Conservation (phyloP, 2,329 filamentous ascomycete genomes). For the Hymenoscyphus scutula region DNA sequence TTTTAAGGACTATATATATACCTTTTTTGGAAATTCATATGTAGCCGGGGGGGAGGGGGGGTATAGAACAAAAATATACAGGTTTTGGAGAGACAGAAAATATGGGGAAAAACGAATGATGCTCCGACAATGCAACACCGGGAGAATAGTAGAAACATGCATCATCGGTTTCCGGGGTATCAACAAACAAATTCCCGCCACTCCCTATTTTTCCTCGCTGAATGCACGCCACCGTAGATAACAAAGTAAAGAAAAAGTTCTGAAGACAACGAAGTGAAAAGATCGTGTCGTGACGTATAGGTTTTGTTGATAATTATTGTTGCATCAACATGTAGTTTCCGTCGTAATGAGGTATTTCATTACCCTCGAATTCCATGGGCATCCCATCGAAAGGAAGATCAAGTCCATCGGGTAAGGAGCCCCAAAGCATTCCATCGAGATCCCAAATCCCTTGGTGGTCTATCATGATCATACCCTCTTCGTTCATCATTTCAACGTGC, state of each 20-base stretch:
- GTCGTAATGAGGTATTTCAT: slow-evolving; percentile 19
- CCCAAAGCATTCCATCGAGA: slow-evolving; percentile 56
- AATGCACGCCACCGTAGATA: neutral
- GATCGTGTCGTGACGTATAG: neutral
- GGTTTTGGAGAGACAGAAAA: neutral
- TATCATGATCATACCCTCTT: slow-evolving; percentile 51
- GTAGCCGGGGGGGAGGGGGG: too few species aligned
- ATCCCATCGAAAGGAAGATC: slow-evolving; percentile 36
- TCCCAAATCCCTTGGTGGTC: slow-evolving; percentile 56
- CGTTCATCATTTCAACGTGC: slow-evolving; percentile 47
- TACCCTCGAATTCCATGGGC: slow-evolving; percentile 29
- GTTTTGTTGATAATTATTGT: slow-evolving; percentile 21
- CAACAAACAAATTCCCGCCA: slow-evolving; percentile 6
- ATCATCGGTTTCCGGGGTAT: slow-evolving; percentile 4
- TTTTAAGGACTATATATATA: neutral
- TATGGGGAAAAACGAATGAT: neutral
- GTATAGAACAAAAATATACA: neutral
- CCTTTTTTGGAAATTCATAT: neutral
- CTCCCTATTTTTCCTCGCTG: neutral
- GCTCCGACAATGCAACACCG: neutral
- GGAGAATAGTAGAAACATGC: neutral
- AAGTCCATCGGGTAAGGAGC: slow-evolving; percentile 41
- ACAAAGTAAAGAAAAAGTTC: neutral
- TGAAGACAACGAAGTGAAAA: slow-evolving; percentile 10
- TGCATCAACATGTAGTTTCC: slow-evolving; percentile 31